Base-by-base conservation (phyloP, 2,329 filamentous ascomycete species). In the Sarocladium oryzae region DNA sequence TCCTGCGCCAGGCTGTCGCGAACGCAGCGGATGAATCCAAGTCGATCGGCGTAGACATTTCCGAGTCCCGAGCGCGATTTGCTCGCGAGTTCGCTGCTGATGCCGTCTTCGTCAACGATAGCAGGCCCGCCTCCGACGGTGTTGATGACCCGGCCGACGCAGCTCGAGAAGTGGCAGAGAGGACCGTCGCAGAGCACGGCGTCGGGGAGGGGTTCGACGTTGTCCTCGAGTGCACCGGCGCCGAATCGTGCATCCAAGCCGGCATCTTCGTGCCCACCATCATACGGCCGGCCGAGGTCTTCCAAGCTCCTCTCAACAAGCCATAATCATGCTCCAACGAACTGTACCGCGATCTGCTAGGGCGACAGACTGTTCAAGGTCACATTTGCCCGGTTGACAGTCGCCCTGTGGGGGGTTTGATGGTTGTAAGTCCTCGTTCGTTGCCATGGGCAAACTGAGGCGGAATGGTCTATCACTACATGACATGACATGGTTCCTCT, bases 201-300 rank as follows among this genome's bases (percentile, higher is more conserved):
- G 62, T 78, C 1, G 67, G 64, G 1, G 67, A 74, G 20, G 76
- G 75, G 0, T 68, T 70, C 1, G 75, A 79, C 56, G 65, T 74
- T 2, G 74, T 78, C 1, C 56, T 79, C 2, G 77, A 78, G 49
- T 70, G 69, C 15, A 74, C 72, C 1, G 75, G 75, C 2, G 69
- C 60, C 2, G 60, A 76, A 56, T 54, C 64, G 1, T 77, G 73
- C 53, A 75, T 79, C 35, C 70, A 76, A 51, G 64, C 67, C 2
- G 75, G 74, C 0, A 63, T 79, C 4, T 68, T 71, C 50, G 35
- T n/a, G n/a, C n/a, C n/a, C n/a, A n/a, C n/a, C n/a, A n/a, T n/a
- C n/a, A n/a, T n/a, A n/a, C n/a, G n/a, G n/a, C n/a, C n/a, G n/a
- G n/a, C n/a, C n/a, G n/a, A n/a, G n/a, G n/a, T n/a, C n/a, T n/a